A percentile compares a stretch with the other conserved stretches of the same genome.
Conservation (phyloP, 768 basidiomycete species). For the Pisolithus tinctorius region DNA sequence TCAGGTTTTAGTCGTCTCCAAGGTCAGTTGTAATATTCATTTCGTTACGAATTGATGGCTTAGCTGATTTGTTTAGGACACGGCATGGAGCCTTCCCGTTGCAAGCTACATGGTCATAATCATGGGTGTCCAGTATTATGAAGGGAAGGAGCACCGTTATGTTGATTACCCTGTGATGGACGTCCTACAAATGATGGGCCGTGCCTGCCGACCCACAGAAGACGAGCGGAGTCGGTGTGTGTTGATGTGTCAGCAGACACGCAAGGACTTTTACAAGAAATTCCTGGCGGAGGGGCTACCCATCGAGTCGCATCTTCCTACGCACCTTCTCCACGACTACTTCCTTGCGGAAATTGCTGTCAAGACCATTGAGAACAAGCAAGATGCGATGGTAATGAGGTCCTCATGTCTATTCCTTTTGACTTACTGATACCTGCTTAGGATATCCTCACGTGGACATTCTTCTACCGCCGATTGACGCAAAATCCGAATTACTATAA, state of each 20-base stretch:
- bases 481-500: slow-evolving; percentile 97
- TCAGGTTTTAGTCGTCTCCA: slow-evolving; percentile 89
- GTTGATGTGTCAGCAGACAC: slow-evolving; percentile 94
- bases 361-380: slow-evolving; percentile 98
- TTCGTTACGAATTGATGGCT: background rate
- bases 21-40: slow-evolving; percentile 41
- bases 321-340: slow-evolving; percentile 89
- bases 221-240: slow-evolving; percentile 92
- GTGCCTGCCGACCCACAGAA: slow-evolving; percentile 86
- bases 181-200: slow-evolving; percentile 98
- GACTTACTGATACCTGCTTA: slow-evolving; percentile 20
- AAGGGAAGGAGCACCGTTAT: slow-evolving; percentile 97
- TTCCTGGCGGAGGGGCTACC: slow-evolving; percentile 96
- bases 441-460: slow-evolving; percentile 99
- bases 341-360: slow-evolving; percentile 98
- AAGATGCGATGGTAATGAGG: slow-evolving; percentile 75
- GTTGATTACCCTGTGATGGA: slow-evolving; percentile 98
- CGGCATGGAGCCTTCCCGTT: slow-evolving; percentile 92
- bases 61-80: slow-evolving; percentile 50
- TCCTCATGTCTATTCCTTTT: background rate
- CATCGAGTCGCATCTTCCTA: slow-evolving; percentile 91
- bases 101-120: slow-evolving; percentile 97
- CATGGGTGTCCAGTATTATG: slow-evolving; percentile 97
- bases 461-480: slow-evolving; percentile 95
- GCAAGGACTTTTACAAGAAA: slow-evolving; percentile 99